Base-by-base conservation (phyloP, 345 rosid genomes). In the Arabidopsis thaliana region DNA sequence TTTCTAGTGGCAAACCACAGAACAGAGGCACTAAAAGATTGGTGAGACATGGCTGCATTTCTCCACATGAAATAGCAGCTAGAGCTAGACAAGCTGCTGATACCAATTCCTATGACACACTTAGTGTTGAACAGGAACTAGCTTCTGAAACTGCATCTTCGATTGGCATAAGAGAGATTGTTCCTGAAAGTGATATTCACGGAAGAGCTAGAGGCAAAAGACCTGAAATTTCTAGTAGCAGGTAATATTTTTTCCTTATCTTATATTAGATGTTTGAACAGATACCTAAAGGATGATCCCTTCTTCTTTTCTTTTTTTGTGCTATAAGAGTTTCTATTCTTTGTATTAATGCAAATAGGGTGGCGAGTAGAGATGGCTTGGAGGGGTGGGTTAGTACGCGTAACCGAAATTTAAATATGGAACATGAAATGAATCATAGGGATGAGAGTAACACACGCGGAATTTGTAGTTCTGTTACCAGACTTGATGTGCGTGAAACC, bases 21-120 rank as follows among this genome's bases (percentile, higher is more conserved):
- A 72, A 62, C 42, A 67, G 66, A 30, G 83, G 92, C 68, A 83
- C 80, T 50, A 94, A 80, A 78, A 83, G 89, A 73, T 82, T 94
- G 82, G 98, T 91, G n/a, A 79, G 93, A 70, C 82, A 90, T 76
- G 98, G 98, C 38, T 91, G 91, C 81, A 94, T 94, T 36, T 90
- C 96, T 79, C 97, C 95, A 1, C 73, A 78, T 65, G 87, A 75
- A 73, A 90, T 87, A 75, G 87, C 86, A 67, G 75, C 77, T 33
- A 87, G 69, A 81, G 79, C 82, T 59, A 84, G 82, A 60, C 82
- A 81, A 79, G 63, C 61, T 67, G 85, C 78, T 37, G 84, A 82
- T 32, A 70, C 45, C 61, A 72, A 22, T 65, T 42, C 78, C 58
- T 60, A 65, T 38, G 74, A 60, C 67, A 65, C 46, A 28, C 32